Evolutionary conservation across 1,139 yeast genomes (phyloP), one percentile per base, ranked within the genome.

Genomic region (Kodamaea ohmeri): DNA sequence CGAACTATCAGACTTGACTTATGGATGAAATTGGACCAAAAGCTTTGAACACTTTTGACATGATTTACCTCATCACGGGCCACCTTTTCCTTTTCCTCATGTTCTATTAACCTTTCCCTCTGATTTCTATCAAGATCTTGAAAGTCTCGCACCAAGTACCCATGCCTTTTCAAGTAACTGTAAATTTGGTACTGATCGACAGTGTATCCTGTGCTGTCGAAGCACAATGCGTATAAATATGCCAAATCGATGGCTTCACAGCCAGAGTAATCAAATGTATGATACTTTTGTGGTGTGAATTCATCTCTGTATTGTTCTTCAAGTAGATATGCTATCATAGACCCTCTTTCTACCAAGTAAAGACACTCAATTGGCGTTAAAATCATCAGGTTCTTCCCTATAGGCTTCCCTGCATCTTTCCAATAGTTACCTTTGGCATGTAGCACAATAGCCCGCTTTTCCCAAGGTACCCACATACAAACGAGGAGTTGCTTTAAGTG

Each of bases 331-430:
- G 86, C 76, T 18, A 78, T 67, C 56, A 88, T 67, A 2, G 88
- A 76, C 0, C 97, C 97, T 53, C 97, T 69, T 57, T 90, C 96
- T 2, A 82, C 76, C 40, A 90, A 65, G 56, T 89, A 90, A 1
- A 88, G 63, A 4, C 82, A 73, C 51, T 90, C 97, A 42, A 86
- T 78, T 8, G 78, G 74, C 15, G 63, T 65, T 29, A 90, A 63
- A 67, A 76, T 70, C 16, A 65, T 44, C 16, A 39, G 34, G 34
- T 38, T 38, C 16, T 73, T 67, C n/a, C 48, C 51, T 7, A 51
- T 47, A 0, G 83, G 71, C 26, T 53, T 61, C 0, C 97, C 97
- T 63, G 86, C 72, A 20, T 86, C 83, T 44, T 78, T 79, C 50
- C 88, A 75, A 53, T 79, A 86, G 25, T 80, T 78, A 0, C 97